Evolutionary conservation across 106 monocot genomes (phyloP).

Genomic region (Chionographis japonica): DNA sequence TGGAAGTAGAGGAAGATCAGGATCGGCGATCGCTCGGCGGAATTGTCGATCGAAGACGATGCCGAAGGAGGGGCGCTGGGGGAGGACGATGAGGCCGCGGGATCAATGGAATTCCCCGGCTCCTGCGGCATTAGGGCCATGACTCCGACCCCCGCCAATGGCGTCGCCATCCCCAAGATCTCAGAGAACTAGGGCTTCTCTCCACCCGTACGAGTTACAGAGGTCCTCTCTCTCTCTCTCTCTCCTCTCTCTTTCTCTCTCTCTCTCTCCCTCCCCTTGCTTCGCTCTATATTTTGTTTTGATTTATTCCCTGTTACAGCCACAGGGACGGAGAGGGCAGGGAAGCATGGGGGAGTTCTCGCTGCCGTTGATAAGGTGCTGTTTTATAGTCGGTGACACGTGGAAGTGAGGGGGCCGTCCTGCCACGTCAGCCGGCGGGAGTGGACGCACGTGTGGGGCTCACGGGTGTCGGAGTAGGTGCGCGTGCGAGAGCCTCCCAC

Average conservation of each 20-base stretch:
- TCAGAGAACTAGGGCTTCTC: too few relatives aligned
- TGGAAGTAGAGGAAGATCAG: constrained; percentile 87
- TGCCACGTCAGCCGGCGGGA: background rate
- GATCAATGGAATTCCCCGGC: constrained; percentile 15
- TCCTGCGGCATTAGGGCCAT: constrained; percentile 36
- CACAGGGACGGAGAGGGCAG: background rate
- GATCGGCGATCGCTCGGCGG: constrained; percentile 56
- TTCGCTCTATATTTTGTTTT: background rate
- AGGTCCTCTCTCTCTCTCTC: background rate
- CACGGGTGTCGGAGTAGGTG: background rate
- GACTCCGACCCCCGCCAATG: constrained; percentile 35
- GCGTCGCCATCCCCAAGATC: constrained; percentile 34
- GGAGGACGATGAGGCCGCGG: constrained; percentile 16
- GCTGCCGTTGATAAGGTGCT: background rate
- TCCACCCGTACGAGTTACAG: too few relatives aligned
- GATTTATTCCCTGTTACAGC: background rate
- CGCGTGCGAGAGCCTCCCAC: background rate
- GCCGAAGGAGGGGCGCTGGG: background rate
- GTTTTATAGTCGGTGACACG: background rate
- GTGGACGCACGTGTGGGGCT: background rate
- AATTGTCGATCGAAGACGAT: background rate
- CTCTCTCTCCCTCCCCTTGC: too few relatives aligned
- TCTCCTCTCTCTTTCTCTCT: background rate
- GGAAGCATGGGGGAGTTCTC: background rate
- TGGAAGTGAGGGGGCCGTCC: background rate